Conservation (phyloP, 495 filamentous ascomycete genomes). For the Podospora pseudoanserina region DNA sequence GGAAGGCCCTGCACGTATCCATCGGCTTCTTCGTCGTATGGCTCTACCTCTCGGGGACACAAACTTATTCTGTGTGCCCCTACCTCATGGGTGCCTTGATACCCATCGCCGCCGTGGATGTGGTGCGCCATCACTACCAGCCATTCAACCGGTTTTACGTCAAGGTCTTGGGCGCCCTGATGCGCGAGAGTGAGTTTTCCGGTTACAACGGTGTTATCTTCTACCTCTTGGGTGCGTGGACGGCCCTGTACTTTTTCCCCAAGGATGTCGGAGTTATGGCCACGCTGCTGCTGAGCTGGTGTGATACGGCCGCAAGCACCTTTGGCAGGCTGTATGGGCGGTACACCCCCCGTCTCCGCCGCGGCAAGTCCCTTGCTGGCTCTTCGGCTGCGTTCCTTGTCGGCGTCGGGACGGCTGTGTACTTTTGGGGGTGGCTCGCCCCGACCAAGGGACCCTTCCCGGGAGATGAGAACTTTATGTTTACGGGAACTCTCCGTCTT, state of each 20-base stretch:
- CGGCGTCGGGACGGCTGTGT: conserved; percentile 72
- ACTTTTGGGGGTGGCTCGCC: conserved; percentile 85
- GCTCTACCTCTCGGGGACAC: conserved; percentile 73
- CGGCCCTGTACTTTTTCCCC: conserved; percentile 79
- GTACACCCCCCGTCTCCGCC: conserved; percentile 78
- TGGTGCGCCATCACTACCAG: conserved; percentile 74
- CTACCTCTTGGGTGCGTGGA: conserved; percentile 88
- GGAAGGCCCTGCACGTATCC: conserved; percentile 79
- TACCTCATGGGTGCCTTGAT: conserved; percentile 77
- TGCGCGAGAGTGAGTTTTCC: conserved; percentile 91
- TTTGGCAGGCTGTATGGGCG: conserved; percentile 84
- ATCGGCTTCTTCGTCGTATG: conserved; percentile 90
- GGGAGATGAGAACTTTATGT: conserved; percentile 76
- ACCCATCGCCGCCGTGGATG: conserved; percentile 81
- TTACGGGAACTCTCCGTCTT: conserved; percentile 66
- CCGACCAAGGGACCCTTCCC: conserved; percentile 63
- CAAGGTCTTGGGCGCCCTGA: conserved; percentile 74
- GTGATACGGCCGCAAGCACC: conserved; percentile 93
- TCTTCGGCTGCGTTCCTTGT: conserved; percentile 77
- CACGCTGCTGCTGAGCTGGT: conserved; percentile 90
- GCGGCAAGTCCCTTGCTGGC: conserved; percentile 88
- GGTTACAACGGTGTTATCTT: conserved; percentile 96
- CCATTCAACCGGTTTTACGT: conserved; percentile 87
- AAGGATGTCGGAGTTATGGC: conserved; percentile 93
- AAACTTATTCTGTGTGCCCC: conserved; percentile 71